phyloP scores from a whole-genome alignment of 805 yeast genomes.

The Debaryomyces hansenii region DNA sequence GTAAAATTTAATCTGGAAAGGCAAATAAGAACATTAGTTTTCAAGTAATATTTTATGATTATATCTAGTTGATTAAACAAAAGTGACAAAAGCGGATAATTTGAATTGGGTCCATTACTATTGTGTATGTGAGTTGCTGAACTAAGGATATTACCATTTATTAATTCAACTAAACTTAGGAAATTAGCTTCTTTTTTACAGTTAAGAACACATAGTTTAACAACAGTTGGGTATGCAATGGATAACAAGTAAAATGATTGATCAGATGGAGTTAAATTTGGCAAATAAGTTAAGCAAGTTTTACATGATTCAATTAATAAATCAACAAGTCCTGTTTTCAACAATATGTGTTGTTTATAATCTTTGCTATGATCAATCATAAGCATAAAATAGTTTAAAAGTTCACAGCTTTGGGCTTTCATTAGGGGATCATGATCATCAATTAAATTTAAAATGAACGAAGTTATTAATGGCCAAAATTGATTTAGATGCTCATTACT shows the following conservation, averaged over 20 bases:
- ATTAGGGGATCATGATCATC: slow-evolving; percentile 31
- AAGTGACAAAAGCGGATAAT: slow-evolving; percentile 10
- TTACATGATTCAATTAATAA: slow-evolving; percentile 25
- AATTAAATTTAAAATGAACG: slow-evolving; percentile 33
- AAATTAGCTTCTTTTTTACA: background rate
- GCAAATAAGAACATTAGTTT: slow-evolving; percentile 19
- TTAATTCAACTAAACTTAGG: slow-evolving; percentile 19
- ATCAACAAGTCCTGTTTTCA: slow-evolving; percentile 24
- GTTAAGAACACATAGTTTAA: slow-evolving; percentile 10
- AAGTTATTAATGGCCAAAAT: slow-evolving; percentile 26
- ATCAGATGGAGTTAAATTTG: slow-evolving; percentile 24
- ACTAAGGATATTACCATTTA: slow-evolving; percentile 21
- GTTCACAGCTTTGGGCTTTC: slow-evolving; percentile 24
- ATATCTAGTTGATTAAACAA: slow-evolving; percentile 16
- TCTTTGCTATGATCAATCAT: background rate
- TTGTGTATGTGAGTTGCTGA: slow-evolving; percentile 23
- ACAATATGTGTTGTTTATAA: slow-evolving; percentile 9
- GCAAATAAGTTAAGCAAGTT: slow-evolving; percentile 26
- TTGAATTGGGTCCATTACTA: slow-evolving; percentile 6
- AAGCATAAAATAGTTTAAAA: slow-evolving; percentile 15
- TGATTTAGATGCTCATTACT: slow-evolving; percentile 6
- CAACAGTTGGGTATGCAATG: slow-evolving; percentile 22
- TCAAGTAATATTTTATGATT: slow-evolving; percentile 10
- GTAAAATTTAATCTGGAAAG: slow-evolving; percentile 26
- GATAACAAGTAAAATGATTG: slow-evolving; percentile 19